Evolutionary conservation across 2,329 filamentous ascomycete species (phyloP), one percentile per base, ranked within the genome.

Genomic region (Colletotrichum sp.): DNA sequence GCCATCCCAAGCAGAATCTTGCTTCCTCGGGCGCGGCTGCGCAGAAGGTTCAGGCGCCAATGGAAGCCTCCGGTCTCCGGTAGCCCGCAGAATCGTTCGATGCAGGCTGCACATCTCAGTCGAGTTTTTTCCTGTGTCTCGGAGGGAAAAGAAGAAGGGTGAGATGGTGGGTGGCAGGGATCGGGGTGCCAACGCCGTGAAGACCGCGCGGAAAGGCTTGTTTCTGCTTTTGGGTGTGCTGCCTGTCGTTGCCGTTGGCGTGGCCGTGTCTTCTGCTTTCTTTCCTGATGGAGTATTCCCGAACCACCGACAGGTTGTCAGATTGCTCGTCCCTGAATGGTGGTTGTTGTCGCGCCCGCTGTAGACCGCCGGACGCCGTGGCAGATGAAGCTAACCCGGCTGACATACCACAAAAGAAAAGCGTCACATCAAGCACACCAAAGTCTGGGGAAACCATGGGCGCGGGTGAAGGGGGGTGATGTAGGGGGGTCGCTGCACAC

Each of bases 1-100:
- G 44, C 44, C 44, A 21, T 49, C 18, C 39, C 39, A 44, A 12
- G 2, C 39, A 44, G 39, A 12, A 49, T 18, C 15, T 39, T 49
- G 44, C n/a, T 30, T 60, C 6, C 28, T 30, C 6, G 8, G 26
- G 15, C 57, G 57, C 26, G 44, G 44, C 44, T 52, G 44, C n/a
- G 44, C 10, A 52, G n/a, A 52, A 52, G 44, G 44, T 52, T 49
- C 57, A 52, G n/a, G 26, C 65, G 28, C 34, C 64, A 49, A 49
- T 73, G 57, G 57, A 18, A 44, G 18, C 21, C 36, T 39, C 28
- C 26, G 55, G 21, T 15, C 44, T 39, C 62, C 57, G 69, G 73
- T 64, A 44, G 64, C 70, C 74, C 70, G 74, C 70, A 73, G 59
- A 24, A 74, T 76, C 70, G 74, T 76, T 76, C 74, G 74, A 74